Evolutionary conservation across 306 rosid genomes (phyloP).

Genomic region (Dalbergia oliveri): DNA sequence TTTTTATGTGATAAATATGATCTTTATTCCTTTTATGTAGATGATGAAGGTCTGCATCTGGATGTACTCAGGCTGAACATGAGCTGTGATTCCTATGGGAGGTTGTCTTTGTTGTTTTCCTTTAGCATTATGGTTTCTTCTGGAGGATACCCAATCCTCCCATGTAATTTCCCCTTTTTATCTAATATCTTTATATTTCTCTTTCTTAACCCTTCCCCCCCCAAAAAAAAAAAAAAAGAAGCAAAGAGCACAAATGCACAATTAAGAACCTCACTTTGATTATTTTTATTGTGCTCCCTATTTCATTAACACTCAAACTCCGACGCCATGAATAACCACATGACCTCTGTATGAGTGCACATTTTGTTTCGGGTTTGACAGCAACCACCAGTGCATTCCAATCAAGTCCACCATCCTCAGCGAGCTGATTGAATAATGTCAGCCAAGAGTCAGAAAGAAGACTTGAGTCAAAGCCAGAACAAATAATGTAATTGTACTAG

Average conservation of each 20-base stretch:
- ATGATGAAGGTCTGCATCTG: too few relatives aligned
- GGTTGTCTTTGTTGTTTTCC: too few relatives aligned
- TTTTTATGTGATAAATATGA: too few relatives aligned
- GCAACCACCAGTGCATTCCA: conserved; percentile 75
- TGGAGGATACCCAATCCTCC: too few relatives aligned
- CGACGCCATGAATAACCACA: conserved; percentile 96
- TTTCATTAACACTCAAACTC: conserved; percentile 85
- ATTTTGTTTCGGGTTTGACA: conserved; percentile 78
- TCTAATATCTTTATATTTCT: too few relatives aligned
- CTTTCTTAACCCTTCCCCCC: too few relatives aligned
- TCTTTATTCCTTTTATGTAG: too few relatives aligned
- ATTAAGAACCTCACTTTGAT: conserved; percentile 69
- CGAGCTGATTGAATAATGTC: conserved; percentile 63
- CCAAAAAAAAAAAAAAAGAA: not conserved
- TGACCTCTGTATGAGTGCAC: conserved; percentile 93
- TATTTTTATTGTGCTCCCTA: conserved; percentile 74
- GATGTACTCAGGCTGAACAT: too few relatives aligned
- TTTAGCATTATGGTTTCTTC: too few relatives aligned
- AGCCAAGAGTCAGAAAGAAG: conserved; percentile 25
- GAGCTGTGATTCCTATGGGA: too few relatives aligned
- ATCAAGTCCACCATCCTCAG: conserved; percentile 85
- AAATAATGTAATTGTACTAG: conserved; percentile 4
- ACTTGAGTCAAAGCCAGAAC: conserved; percentile 34
- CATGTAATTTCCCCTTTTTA: too few relatives aligned
- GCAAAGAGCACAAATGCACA: not conserved